Evolutionary conservation across 176 grass and related monocot species (phyloP).

Genomic region (Alloteropsis semialata): DNA sequence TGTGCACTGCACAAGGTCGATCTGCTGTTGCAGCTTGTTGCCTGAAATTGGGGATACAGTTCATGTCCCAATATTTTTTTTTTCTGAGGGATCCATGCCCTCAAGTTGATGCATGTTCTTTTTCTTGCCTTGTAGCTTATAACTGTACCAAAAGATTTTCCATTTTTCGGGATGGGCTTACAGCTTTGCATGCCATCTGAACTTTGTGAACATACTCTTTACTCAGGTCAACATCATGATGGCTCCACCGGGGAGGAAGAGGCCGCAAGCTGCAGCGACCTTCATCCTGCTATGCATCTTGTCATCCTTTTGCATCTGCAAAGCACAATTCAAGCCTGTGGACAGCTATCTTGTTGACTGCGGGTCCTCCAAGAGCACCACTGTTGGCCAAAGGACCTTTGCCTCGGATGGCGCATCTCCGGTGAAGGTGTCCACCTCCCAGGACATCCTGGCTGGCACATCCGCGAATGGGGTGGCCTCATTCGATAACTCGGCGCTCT

Average conservation of each 20-base stretch:
- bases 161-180: not conserved
- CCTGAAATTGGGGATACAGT: not conserved
- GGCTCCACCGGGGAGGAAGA: constrained; percentile 9
- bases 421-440: constrained; percentile 48
- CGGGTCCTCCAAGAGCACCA: constrained; percentile 61
- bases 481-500: constrained; percentile 49
- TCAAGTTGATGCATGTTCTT: not conserved
- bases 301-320: constrained; percentile 42
- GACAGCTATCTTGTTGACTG: constrained; percentile 92
- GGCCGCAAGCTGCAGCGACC: constrained; percentile 19
- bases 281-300: constrained; percentile 37
- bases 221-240: constrained; percentile 55
- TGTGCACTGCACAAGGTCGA: not conserved
- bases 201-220: constrained; percentile 14
- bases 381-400: constrained; percentile 63
- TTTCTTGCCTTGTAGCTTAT: not conserved
- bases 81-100: not conserved
- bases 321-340: constrained; percentile 57
- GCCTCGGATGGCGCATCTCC: constrained; percentile 52
- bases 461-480: constrained; percentile 55
- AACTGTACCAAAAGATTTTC: not conserved
- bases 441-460: constrained; percentile 53
- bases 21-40: not conserved
- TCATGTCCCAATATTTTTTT: not conserved
- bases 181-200: constrained; percentile 23